A percentile compares a stretch with the other conserved stretches of the same genome.
Conservation (phyloP, 768 basidiomycete genomes). For the Amanita jacksonii region DNA sequence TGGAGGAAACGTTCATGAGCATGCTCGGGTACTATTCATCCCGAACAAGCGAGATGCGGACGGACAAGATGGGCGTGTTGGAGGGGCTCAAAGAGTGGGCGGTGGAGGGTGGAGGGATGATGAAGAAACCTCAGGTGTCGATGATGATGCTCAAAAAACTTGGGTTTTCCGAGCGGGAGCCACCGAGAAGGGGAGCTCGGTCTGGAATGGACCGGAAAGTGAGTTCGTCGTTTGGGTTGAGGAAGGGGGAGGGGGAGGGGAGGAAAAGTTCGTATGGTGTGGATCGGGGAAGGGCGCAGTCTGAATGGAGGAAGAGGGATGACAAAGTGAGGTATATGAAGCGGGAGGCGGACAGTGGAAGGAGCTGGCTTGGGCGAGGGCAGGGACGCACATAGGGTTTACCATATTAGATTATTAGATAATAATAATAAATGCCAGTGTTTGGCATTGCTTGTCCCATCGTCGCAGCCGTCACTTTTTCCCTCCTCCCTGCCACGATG, state of each 20-base stretch:
- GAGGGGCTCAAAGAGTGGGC: conserved; percentile 58
- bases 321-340: not conserved
- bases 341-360: no score
- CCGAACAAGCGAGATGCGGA: conserved; percentile 38
- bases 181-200: not conserved
- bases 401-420: no score
- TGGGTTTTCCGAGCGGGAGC: conserved; percentile 22
- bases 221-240: not conserved
- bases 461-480: not conserved
- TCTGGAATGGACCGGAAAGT: not conserved
- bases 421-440: no score
- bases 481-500: conserved; percentile 23
- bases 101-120: conserved; percentile 41
- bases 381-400: no score
- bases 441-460: not conserved
- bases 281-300: not conserved
- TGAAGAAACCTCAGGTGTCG: conserved; percentile 41
- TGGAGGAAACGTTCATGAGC: conserved; percentile 55
- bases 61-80: conserved; percentile 33
- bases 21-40: conserved; percentile 66
- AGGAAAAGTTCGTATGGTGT: not conserved
- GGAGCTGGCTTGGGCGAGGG: no score
- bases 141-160: conserved; percentile 33
- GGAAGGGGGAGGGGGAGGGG: not conserved
- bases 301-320: not conserved